Evolutionary conservation across 148 eudicot genomes (phyloP).

Genomic region (Silene uniflora): DNA sequence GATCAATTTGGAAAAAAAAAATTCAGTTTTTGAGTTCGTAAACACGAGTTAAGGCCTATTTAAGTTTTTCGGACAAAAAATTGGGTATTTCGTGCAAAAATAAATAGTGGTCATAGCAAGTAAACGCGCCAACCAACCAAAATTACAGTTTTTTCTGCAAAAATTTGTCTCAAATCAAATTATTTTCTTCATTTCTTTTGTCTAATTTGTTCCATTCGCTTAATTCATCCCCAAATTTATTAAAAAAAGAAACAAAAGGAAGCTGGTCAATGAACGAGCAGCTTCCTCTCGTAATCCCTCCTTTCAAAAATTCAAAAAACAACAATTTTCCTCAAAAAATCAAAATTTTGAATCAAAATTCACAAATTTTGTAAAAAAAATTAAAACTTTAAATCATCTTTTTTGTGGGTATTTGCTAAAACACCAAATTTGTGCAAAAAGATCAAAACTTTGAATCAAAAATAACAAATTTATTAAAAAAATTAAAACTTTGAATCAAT

Average conservation of each 20-base stretch:
- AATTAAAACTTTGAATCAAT: conserved; percentile 6
- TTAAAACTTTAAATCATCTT: not conserved
- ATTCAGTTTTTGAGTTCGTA: no score
- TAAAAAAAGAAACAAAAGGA: not conserved
- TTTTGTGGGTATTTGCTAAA: not conserved
- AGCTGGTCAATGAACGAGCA: not conserved
- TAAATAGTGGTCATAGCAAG: not conserved
- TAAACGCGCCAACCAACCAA: not conserved
- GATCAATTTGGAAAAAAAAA: no score
- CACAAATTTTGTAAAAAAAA: not conserved
- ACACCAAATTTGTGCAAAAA: no score
- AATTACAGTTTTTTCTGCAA: not conserved
- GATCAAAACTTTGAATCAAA: no score
- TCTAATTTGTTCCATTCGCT: no score
- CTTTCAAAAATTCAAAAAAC: not conserved
- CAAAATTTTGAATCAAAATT: no score
- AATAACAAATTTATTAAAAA: not conserved
- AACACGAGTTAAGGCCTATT: no score
- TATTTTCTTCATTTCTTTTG: not conserved
- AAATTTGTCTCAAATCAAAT: not conserved
- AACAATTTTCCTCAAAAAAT: not conserved
- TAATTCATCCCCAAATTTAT: no score
- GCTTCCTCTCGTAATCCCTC: not conserved
- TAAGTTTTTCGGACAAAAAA: no score
- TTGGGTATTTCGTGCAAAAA: no score